Conservation (phyloP, 2,329 filamentous ascomycete species). For the Fusarium chaquense region DNA sequence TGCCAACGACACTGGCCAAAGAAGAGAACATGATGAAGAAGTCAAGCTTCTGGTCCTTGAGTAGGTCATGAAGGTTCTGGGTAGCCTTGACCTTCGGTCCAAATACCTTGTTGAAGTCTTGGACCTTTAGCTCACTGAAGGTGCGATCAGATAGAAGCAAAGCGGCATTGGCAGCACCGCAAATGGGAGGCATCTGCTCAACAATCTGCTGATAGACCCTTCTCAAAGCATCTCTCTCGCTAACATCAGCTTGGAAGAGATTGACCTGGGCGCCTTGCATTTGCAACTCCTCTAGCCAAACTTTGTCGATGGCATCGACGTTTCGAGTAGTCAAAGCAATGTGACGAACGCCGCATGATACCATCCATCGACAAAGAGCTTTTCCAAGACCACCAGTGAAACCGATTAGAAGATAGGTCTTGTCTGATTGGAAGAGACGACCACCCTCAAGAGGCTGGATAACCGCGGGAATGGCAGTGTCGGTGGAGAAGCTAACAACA, state of each 20-base stretch:
- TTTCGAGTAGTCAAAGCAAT: constrained; percentile 11
- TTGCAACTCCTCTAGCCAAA: neutral
- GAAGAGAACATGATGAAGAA: constrained; percentile 29
- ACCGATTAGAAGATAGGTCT: constrained; percentile 2
- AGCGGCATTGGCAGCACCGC: constrained; percentile 18
- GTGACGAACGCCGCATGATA: neutral
- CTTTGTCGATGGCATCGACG: neutral
- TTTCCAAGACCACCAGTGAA: constrained; percentile 10
- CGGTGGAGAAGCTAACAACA: neutral
- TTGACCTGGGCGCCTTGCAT: constrained; percentile 5
- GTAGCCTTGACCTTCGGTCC: constrained; percentile 15
- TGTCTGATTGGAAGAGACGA: neutral
- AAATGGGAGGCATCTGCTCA: constrained; percentile 8
- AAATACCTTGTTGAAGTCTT: constrained; percentile 2
- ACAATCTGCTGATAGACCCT: constrained; percentile 30
- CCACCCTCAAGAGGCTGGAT: constrained; percentile 1
- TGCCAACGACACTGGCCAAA: neutral
- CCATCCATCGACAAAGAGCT: constrained; percentile 10
- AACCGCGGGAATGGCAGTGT: neutral
- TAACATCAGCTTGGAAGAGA: constrained; percentile 19
- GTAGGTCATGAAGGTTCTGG: constrained; percentile 5
- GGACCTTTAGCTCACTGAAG: neutral
- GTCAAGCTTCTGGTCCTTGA: constrained; percentile 4
- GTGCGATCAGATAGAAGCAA: constrained; percentile 7
- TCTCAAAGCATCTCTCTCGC: constrained; percentile 15